Base-by-base conservation (phyloP, 768 basidiomycete genomes). In the Trametes coccinea region DNA sequence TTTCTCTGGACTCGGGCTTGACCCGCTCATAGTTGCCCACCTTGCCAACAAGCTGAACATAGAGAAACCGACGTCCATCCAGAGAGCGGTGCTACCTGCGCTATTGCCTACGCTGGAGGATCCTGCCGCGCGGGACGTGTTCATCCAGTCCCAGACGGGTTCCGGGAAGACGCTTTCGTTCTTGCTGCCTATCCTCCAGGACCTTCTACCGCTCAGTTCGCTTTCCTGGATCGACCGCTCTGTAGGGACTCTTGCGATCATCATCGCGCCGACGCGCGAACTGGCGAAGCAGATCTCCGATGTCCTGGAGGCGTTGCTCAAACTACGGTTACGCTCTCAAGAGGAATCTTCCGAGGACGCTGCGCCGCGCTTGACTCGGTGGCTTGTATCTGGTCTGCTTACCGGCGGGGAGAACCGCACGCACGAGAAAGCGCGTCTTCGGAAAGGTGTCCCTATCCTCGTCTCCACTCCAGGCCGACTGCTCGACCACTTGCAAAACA, bases 261-360 rank as follows among this genome's bases (percentile, higher is more conserved):
- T 98, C 63, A 91, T 98, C 58, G 94, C 92, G 2, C 96, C 96
- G 1, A 98, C 96, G 3, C 86, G 95, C 54, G 97, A 98, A 76
- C 82, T 98, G 13, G 97, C 96, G 2, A 93, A 93, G 70, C 97
- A 99, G 71, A 98, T 98, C 55, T 93, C 90, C 8, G 93, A 97
- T 68, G 95, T 98, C n/a, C 80, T 98, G 11, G 93, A 94, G 66
- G 77, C 80, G 14, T 74, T 98, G 5, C 80, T 98, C 4, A 83
- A 86, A 68, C 81, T 97, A 60, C 89, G 89, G 55, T 80, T 90
- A 48, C 81, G 89, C 16, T 78, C 82, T 4, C 80, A 79, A 54
- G 81, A 80, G 45, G 85, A 87, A 62, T 71, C 77, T 2, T 80
- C 82, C 4, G 80, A 85, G 46, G 78, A 81, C 34, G 70, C 75